A percentile compares a stretch with the other conserved stretches of the same genome.
Evolutionary conservation across 306 rosid genomes (phyloP).

Genomic region (Hippophae tibetana): DNA sequence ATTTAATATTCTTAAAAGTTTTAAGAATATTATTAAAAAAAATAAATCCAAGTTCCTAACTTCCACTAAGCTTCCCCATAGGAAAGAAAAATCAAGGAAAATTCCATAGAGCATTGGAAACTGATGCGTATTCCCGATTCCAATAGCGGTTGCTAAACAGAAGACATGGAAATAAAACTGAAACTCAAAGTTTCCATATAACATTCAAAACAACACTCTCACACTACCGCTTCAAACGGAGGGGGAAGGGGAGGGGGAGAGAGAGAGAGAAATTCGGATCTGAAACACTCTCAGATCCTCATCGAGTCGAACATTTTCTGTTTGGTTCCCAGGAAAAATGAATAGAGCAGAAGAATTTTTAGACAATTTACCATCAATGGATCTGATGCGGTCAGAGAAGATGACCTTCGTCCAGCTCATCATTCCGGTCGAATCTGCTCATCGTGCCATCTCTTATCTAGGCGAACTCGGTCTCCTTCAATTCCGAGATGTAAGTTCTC

Average conservation of each 20-base stretch:
- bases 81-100: no score
- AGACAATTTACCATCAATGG: conserved; percentile 75
- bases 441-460: conserved; percentile 82
- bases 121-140: conserved; percentile 25
- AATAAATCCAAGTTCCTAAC: no score
- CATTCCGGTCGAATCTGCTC: conserved; percentile 89
- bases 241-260: no score
- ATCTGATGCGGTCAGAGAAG: conserved; percentile 99
- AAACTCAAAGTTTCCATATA: conserved; percentile 15
- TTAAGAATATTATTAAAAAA: no score
- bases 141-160: conserved; percentile 34
- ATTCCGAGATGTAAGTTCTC: conserved; percentile 70
- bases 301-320: not conserved
- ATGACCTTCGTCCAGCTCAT: conserved; percentile 95
- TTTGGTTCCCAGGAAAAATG: conserved; percentile 41
- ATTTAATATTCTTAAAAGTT: no score
- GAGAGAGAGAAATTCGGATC: no score
- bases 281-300: no score
- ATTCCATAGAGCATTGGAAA: not conserved
- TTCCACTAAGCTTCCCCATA: no score
- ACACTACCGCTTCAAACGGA: no score
- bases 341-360: conserved; percentile 45
- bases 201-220: conserved; percentile 22
- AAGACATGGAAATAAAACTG: conserved; percentile 8
- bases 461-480: conserved; percentile 97